These are phyloP conservation scores for Zymoseptoria pseudotritici DNA, from an alignment of 2,329 filamentous ascomycete species.

Conservation along the genomic window DNA sequence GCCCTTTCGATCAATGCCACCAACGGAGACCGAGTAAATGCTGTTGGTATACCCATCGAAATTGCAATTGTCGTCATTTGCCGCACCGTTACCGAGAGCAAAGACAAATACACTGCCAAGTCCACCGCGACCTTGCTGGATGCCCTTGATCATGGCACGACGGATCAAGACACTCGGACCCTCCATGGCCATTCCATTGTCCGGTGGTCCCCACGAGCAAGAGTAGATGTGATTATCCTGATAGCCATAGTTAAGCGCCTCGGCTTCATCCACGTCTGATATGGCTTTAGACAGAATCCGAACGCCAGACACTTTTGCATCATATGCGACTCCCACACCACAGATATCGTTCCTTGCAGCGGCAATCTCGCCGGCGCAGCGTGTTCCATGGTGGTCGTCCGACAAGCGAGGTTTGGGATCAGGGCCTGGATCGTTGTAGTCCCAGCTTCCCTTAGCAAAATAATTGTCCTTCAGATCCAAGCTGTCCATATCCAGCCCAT, in stretches of 20 bases:
- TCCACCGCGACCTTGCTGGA: conserved; percentile 78
- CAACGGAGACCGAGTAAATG: conserved; percentile 96
- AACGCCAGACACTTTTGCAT: conserved; percentile 81
- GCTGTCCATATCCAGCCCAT: conserved; percentile 93
- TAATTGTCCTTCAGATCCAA: conserved; percentile 89
- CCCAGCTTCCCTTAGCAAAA: conserved; percentile 84
- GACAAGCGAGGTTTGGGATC: conserved; percentile 74
- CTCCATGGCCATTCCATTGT: conserved; percentile 92
- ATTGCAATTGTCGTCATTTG: conserved; percentile 89
- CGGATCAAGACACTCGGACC: conserved; percentile 82
- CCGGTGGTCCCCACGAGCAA: conserved; percentile 95
- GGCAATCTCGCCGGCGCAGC: conserved; percentile 89
- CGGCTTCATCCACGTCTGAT: conserved; percentile 83
- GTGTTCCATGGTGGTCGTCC: conserved; percentile 85
- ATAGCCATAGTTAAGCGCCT: conserved; percentile 85
- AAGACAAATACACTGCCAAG: conserved; percentile 93
- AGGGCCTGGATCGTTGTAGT: conserved; percentile 80
- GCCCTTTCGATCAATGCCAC: conserved; percentile 80
- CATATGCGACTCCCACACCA: conserved; percentile 91
- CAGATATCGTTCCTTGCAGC: conserved; percentile 90
- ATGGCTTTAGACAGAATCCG: conserved; percentile 89
- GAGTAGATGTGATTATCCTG: conserved; percentile 95
- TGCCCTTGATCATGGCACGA: conserved; percentile 81
- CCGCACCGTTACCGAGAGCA: conserved; percentile 88
- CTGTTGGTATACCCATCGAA: conserved; percentile 99